Percentiles rank a stretch among this genome's conserved stretches.
These are phyloP conservation scores for Zygotorulaspora florentina DNA, from an alignment of 805 yeast species.

Conservation along the genomic window DNA sequence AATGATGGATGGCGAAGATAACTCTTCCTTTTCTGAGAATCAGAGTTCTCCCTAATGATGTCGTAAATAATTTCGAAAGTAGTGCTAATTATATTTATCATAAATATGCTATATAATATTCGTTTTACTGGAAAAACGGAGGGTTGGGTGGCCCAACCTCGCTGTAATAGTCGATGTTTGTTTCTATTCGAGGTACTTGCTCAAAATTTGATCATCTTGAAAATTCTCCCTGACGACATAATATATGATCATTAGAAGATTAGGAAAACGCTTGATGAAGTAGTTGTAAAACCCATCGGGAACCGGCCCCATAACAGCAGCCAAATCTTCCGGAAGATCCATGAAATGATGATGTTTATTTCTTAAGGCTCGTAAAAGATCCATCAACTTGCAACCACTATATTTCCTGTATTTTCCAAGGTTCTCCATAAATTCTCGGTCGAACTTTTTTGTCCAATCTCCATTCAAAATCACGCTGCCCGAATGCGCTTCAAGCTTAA, in stretches of 20 bases:
- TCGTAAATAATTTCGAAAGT: too few species aligned
- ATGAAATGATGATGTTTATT: constrained; percentile 93
- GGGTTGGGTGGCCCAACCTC: too few species aligned
- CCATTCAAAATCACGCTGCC: constrained; percentile 48
- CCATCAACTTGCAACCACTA: constrained; percentile 72
- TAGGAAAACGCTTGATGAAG: constrained; percentile 73
- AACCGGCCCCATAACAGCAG: constrained; percentile 63
- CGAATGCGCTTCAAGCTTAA: constrained; percentile 52
- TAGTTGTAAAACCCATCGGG: constrained; percentile 83
- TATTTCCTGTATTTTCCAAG: constrained; percentile 90
- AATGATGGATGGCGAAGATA: constrained; percentile 4
- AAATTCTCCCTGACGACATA: constrained; percentile 53
- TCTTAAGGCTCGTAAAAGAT: constrained; percentile 80
- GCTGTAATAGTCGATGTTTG: neutral
- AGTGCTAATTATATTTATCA: neutral
- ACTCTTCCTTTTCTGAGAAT: neutral
- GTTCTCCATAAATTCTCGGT: constrained; percentile 68
- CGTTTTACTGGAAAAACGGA: neutral
- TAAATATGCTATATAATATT: neutral
- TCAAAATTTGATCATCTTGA: constrained; percentile 59
- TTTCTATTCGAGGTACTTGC: constrained; percentile 30
- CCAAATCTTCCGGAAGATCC: constrained; percentile 72
- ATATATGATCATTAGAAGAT: constrained; percentile 70
- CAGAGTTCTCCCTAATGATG: neutral
- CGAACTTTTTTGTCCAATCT: constrained; percentile 79